phyloP scores from a whole-genome alignment of 306 rosid species.

The Dalbergia cultrata region DNA sequence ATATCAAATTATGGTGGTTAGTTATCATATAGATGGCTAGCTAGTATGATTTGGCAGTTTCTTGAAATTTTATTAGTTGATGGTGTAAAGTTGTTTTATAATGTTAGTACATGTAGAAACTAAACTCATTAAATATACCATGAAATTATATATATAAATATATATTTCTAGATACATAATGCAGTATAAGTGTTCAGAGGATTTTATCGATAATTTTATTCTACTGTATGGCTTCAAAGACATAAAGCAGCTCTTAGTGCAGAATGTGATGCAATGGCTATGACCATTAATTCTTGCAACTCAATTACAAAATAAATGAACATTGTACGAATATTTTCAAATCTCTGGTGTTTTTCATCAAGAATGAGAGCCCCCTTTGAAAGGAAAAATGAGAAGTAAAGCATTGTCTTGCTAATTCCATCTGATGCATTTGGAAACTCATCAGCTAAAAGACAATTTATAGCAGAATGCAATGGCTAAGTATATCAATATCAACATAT shows the following conservation, averaged over 20 bases:
- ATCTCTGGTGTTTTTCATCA: neutral
- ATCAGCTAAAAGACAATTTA: neutral
- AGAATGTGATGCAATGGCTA: neutral
- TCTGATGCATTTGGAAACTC: neutral
- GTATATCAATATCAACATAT: neutral
- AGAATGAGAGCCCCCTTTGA: neutral
- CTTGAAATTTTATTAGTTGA: too few species aligned
- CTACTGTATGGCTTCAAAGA: neutral
- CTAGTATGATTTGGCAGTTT: too few species aligned
- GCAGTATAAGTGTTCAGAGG: neutral
- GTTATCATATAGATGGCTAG: too few species aligned
- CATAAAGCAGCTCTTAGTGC: neutral
- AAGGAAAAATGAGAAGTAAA: neutral
- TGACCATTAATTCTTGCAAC: slow-evolving; percentile 6
- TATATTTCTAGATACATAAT: neutral
- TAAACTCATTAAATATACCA: neutral
- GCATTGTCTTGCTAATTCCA: neutral
- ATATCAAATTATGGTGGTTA: too few species aligned
- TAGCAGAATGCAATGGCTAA: neutral
- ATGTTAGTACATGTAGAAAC: too few species aligned
- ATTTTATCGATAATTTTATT: neutral
- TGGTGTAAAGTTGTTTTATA: too few species aligned
- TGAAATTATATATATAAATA: neutral
- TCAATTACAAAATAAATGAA: neutral
- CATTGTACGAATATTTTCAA: neutral